These are phyloP conservation scores for Trichosporon faecale DNA, from an alignment of 1,284 basidiomycete genomes.

Conservation along the genomic window DNA sequence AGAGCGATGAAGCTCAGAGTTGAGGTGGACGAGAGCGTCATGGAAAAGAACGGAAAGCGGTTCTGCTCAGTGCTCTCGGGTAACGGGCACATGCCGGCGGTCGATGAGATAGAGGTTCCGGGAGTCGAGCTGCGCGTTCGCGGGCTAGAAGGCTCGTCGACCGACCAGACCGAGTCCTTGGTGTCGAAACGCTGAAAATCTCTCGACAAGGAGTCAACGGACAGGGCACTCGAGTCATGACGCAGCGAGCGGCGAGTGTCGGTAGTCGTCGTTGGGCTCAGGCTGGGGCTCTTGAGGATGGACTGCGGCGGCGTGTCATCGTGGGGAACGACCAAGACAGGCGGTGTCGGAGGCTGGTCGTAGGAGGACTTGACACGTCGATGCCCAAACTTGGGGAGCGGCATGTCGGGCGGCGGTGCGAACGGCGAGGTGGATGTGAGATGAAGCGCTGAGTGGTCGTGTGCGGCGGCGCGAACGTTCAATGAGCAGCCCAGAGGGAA, in stretches of 20 bases:
- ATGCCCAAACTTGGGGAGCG: constrained; percentile 1
- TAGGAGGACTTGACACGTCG: constrained; percentile 7
- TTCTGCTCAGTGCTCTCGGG: constrained; percentile 23
- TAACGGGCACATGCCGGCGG: constrained; percentile 37
- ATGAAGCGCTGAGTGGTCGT: not conserved
- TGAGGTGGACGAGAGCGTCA: constrained; percentile 40
- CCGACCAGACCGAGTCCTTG: not conserved
- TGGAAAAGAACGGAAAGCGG: constrained; percentile 44
- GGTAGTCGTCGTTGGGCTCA: not conserved
- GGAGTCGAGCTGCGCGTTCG: constrained; percentile 15
- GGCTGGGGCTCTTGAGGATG: constrained; percentile 3
- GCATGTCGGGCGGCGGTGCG: not conserved
- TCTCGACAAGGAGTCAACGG: not conserved
- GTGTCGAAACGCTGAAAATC: constrained; percentile 4
- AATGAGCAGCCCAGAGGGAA: not conserved
- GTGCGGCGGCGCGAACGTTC: not conserved
- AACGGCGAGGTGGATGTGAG: not conserved
- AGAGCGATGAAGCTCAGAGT: constrained; percentile 47
- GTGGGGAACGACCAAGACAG: not conserved
- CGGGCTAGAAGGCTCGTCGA: not conserved
- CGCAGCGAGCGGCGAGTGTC: not conserved
- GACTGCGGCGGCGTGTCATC: not conserved
- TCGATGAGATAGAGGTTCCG: constrained; percentile 38
- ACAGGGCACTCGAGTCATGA: not conserved
- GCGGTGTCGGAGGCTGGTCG: not conserved